Conservation (phyloP, 495 filamentous ascomycete genomes). For the Hyaloscypha finlandica region DNA sequence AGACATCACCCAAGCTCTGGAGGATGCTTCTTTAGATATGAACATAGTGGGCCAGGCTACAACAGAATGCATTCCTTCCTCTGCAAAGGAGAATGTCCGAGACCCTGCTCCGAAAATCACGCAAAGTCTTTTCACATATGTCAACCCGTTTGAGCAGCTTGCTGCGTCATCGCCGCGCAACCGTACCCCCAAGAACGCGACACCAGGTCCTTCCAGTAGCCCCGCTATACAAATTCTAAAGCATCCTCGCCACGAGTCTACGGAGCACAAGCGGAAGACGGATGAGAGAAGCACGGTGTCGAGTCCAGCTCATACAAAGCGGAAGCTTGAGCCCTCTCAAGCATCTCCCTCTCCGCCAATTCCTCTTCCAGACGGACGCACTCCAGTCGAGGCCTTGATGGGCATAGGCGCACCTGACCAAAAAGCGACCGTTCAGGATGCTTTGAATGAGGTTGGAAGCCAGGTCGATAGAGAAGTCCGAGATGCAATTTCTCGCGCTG, state of each 20-base stretch:
- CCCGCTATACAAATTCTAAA: conserved; percentile 34
- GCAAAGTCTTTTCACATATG: conserved; percentile 66
- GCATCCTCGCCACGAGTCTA: conserved; percentile 26
- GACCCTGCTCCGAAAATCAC: conserved; percentile 39
- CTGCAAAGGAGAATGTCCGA: conserved; percentile 28
- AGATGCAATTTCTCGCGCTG: conserved; percentile 61
- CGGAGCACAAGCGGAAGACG: conserved; percentile 29
- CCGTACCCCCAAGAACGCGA: conserved; percentile 42
- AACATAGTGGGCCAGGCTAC: conserved; percentile 27
- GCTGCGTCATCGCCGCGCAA: conserved; percentile 67
- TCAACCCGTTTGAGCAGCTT: conserved; percentile 79
- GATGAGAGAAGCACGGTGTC: conserved; percentile 28
- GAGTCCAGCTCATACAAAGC: conserved; percentile 46
- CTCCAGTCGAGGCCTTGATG: conserved; percentile 40
- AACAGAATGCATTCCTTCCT: conserved; percentile 20
- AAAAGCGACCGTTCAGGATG: conserved; percentile 70
- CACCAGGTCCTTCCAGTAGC: conserved; percentile 15
- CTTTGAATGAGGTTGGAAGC: conserved; percentile 66
- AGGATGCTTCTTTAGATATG: conserved; percentile 28
- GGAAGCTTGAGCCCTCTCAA: conserved; percentile 47
- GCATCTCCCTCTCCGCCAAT: conserved; percentile 30
- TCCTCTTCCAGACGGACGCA: conserved; percentile 35
- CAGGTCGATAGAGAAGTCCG: conserved; percentile 70
- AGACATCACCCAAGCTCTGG: conserved; percentile 27
- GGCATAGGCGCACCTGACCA: conserved; percentile 35